phyloP scores from a whole-genome alignment of 371 early-diverging fungal species.

The Apophysomyces ossiformis region DNA sequence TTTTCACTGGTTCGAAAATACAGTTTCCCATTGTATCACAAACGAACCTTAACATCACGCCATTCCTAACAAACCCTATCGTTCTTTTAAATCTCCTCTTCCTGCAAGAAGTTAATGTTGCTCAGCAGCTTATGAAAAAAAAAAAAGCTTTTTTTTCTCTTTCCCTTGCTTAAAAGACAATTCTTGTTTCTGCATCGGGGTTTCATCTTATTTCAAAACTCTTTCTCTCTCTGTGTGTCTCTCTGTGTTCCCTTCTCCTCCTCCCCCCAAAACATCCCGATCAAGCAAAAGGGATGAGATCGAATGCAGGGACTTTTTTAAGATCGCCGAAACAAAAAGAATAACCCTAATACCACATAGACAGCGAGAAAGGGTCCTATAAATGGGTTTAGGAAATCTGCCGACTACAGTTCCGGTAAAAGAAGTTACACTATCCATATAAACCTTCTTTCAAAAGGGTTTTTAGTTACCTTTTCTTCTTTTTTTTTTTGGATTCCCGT shows the following conservation, averaged over 20 bases:
- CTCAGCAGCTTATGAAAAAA: neutral
- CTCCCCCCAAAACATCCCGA: neutral
- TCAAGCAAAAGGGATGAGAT: too few species aligned
- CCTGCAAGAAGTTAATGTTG: slow-evolving; percentile 9
- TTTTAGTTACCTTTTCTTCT: too few species aligned
- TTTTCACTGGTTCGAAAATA: slow-evolving; percentile 10
- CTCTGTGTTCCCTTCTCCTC: neutral
- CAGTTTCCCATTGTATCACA: neutral
- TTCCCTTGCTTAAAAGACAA: neutral
- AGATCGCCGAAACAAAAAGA: too few species aligned
- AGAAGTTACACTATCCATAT: too few species aligned
- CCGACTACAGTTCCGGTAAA: too few species aligned
- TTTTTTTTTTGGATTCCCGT: too few species aligned
- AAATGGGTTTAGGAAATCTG: too few species aligned
- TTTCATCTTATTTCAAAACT: neutral
- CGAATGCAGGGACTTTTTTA: too few species aligned
- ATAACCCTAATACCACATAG: too few species aligned
- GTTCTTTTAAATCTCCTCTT: slow-evolving; percentile 8
- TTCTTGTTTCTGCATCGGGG: slow-evolving; percentile 8
- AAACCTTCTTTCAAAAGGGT: too few species aligned
- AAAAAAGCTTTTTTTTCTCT: neutral
- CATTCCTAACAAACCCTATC: neutral
- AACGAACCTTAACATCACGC: slow-evolving; percentile 11
- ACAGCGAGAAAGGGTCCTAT: too few species aligned
- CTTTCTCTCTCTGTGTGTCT: too few species aligned